Conservation (phyloP, 345 rosid genomes). For the Aquilaria sinensis region DNA sequence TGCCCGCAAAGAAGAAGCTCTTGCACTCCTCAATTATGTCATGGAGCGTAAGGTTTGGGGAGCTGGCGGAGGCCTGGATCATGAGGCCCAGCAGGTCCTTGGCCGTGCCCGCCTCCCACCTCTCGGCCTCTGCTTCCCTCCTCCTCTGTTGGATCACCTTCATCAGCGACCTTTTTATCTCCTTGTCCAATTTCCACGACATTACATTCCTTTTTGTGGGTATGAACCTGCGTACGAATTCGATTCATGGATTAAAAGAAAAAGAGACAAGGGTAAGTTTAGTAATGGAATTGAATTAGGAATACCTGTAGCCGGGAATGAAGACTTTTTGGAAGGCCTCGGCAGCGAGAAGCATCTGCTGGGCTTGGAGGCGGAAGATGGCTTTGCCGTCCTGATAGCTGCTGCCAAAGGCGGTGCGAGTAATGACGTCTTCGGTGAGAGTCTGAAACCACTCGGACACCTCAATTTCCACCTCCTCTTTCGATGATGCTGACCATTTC, state of each 20-base stretch:
- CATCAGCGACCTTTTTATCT: conserved; percentile 53
- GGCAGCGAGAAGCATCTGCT: conserved; percentile 64
- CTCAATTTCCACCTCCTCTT: conserved; percentile 42
- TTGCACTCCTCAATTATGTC: conserved; percentile 87
- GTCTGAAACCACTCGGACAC: conserved; percentile 58
- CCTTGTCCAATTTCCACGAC: conserved; percentile 70
- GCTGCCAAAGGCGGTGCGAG: conserved; percentile 72
- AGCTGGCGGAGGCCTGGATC: conserved; percentile 45
- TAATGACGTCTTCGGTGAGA: conserved; percentile 71
- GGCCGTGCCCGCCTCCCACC: conserved; percentile 7
- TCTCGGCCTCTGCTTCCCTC: conserved; percentile 6
- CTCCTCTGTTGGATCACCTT: conserved; percentile 47
- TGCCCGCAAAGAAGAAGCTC: conserved; percentile 90
- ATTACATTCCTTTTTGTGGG: conserved; percentile 64
- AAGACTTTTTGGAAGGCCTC: conserved; percentile 61
- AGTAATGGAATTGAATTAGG: not conserved
- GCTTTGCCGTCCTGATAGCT: conserved; percentile 77
- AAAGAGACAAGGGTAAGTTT: not conserved
- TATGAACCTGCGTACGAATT: conserved; percentile 35
- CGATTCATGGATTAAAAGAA: not conserved
- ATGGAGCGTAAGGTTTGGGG: conserved; percentile 29
- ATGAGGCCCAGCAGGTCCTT: conserved; percentile 49
- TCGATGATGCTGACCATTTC: conserved; percentile 16
- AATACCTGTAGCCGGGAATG: conserved; percentile 72
- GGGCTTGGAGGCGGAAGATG: conserved; percentile 59